Evolutionary conservation across 495 filamentous ascomycete species (phyloP).

Genomic region (Rhizodiscina lignyota): DNA sequence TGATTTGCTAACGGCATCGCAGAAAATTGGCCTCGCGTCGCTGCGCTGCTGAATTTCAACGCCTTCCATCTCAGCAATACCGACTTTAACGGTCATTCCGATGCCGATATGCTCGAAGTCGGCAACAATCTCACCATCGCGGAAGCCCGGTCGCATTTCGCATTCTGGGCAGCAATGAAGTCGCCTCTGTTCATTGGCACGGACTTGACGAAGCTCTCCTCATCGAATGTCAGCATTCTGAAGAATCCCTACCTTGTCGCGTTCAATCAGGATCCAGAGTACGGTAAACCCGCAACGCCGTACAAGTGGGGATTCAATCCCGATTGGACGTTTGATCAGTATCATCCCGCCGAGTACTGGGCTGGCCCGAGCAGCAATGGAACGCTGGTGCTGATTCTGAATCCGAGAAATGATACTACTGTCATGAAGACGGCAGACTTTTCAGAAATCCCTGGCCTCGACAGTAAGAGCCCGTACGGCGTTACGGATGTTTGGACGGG

Average conservation of each 20-base stretch:
- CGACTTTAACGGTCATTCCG: constrained; percentile 21
- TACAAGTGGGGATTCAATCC: constrained; percentile 50
- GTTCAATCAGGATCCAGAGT: constrained; percentile 42
- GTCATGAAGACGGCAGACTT: constrained; percentile 29
- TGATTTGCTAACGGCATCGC: constrained; percentile 20
- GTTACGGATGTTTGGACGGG: constrained; percentile 40
- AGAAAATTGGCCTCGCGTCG: neutral
- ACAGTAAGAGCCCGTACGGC: constrained; percentile 23
- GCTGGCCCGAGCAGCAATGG: constrained; percentile 30
- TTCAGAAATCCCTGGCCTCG: constrained; percentile 35
- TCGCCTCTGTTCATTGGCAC: constrained; percentile 37
- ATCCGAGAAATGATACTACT: constrained; percentile 21
- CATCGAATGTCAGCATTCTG: constrained; percentile 23
- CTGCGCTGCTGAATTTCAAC: constrained; percentile 6
- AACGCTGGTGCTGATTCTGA: constrained; percentile 37
- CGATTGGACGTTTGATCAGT: constrained; percentile 43
- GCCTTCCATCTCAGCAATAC: constrained; percentile 21
- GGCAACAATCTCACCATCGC: constrained; percentile 2
- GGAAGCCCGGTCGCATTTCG: constrained; percentile 31
- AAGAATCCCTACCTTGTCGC: constrained; percentile 35
- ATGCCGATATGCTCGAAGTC: constrained; percentile 19
- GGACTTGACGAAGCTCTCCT: constrained; percentile 22
- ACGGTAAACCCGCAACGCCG: constrained; percentile 36
- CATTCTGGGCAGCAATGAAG: constrained; percentile 40
- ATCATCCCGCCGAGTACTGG: constrained; percentile 45